Conservation (phyloP, 352 stramenopile species). For the Blastocystis sp. region DNA sequence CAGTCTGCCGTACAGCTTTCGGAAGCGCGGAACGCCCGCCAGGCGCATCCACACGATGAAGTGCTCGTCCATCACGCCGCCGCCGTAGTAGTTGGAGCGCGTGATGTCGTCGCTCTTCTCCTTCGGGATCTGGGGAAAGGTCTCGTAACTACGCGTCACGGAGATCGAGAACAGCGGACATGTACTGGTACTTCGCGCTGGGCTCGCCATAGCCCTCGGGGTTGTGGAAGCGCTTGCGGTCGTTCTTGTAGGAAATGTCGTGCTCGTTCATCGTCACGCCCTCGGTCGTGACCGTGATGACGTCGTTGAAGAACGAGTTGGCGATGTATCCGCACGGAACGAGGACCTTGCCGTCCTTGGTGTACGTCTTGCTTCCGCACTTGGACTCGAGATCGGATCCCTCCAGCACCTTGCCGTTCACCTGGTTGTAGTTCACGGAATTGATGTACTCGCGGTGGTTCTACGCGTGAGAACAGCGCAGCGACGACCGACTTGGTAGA, state of each 20-base stretch:
- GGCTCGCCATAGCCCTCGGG: not conserved
- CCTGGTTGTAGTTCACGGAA: constrained; percentile 84
- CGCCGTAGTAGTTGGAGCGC: constrained; percentile 57
- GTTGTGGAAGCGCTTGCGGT: constrained; percentile 41
- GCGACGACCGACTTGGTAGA: constrained; percentile 80
- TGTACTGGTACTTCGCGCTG: constrained; percentile 48
- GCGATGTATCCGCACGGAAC: constrained; percentile 86
- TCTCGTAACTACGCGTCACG: constrained; percentile 47
- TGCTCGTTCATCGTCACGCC: constrained; percentile 27
- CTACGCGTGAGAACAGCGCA: not conserved
- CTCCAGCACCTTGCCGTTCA: constrained; percentile 80
- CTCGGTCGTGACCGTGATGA: not conserved
- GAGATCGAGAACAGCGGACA: not conserved
- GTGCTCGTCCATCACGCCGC: constrained; percentile 85
- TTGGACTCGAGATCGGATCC: not conserved
- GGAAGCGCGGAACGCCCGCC: constrained; percentile 85
- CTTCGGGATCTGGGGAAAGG: constrained; percentile 41
- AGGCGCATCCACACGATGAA: constrained; percentile 90
- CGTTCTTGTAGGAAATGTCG: constrained; percentile 43
- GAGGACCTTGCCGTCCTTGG: constrained; percentile 73
- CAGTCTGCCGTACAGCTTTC: constrained; percentile 87
- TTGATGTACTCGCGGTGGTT: constrained; percentile 88
- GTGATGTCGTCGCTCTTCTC: constrained; percentile 16
- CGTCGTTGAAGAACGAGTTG: constrained; percentile 85
- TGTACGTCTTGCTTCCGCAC: constrained; percentile 28